phyloP scores from a whole-genome alignment of 305 asterid genomes.

The Fraxinus albicans region DNA sequence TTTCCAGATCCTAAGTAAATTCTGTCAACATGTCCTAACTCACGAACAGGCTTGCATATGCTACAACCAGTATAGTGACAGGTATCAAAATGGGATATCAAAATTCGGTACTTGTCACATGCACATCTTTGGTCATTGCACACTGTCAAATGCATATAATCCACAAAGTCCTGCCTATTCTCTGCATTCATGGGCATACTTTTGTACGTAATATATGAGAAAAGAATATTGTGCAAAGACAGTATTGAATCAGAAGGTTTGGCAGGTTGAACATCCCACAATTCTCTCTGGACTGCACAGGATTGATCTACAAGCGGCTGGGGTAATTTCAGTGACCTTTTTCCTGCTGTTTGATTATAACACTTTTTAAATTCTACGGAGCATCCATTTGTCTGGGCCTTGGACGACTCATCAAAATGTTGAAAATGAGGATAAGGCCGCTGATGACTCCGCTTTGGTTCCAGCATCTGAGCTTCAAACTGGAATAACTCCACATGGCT shows the following conservation, averaged over 20 bases:
- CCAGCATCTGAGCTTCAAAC: slow-evolving; percentile 18
- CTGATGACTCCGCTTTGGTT: slow-evolving; percentile 12
- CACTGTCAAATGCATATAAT: slow-evolving; percentile 34
- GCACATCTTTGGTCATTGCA: slow-evolving; percentile 37
- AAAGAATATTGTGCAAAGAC: slow-evolving; percentile 27
- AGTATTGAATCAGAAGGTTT: slow-evolving; percentile 16
- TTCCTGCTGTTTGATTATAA: slow-evolving; percentile 16
- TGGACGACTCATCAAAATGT: slow-evolving; percentile 25
- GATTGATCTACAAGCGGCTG: slow-evolving; percentile 18
- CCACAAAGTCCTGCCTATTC: slow-evolving; percentile 33
- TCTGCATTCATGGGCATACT: slow-evolving; percentile 20
- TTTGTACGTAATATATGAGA: slow-evolving; percentile 29
- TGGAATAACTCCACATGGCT: slow-evolving; percentile 16
- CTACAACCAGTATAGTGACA: slow-evolving; percentile 33
- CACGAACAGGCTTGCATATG: slow-evolving; percentile 39
- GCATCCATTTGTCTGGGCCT: slow-evolving; percentile 21
- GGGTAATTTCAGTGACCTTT: slow-evolving; percentile 22
- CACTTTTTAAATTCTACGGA: slow-evolving; percentile 16
- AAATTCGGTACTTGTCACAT: slow-evolving; percentile 27
- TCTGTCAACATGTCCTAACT: slow-evolving; percentile 17
- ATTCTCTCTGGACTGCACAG: slow-evolving; percentile 23
- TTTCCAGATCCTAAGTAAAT: slow-evolving; percentile 28
- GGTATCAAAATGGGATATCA: slow-evolving; percentile 45
- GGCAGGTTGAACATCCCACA: slow-evolving; percentile 29
- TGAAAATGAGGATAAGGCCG: slow-evolving; percentile 21